Evolutionary conservation across 768 basidiomycete genomes (phyloP), one percentile per base, ranked within the genome.

Genomic region (Daedaleopsis nitida): DNA sequence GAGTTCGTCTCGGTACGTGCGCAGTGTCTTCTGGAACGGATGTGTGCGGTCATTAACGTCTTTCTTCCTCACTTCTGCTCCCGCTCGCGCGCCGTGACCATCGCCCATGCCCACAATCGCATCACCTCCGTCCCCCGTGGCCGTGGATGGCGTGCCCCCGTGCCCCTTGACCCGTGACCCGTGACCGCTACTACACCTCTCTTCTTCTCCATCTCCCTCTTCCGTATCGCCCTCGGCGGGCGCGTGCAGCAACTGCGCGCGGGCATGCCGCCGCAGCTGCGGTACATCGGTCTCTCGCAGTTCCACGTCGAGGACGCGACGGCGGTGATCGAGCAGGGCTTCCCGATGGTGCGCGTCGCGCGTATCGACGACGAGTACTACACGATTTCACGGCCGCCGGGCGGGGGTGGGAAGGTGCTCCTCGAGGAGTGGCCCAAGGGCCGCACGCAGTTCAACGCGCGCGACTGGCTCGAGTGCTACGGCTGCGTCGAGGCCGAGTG

Each of bases 401-500:
- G 27, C 27, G 60, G 57, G 1, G 74, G 75, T 34, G 78, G 73
- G 1, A 50, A 65, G 42, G 58, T 78, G 24, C 80, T 82, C 59
- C 68, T 85, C 35, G 84, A 83, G 54, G 80, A 79, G 58, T 89
- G 86, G 83, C 80, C 86, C 5, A 79, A 78, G 59, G 72, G 81
- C 60, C 75, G 84, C 39, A 80, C 76, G 21, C 72, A 75, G 63
- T 84, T 83, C 64, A 81, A 86, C 61, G 76, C 78, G 4, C 73
- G 71, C 17, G 86, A 88, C 66, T 88, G 86, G 86, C 74, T 89
- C 23, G 86, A 87, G 69, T 86, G 85, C 77, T 70, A 82, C 39
- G 86, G 83, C 0, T 88, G 87, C 64, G 82, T 82, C 62, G 83
- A 86, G 62, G 86, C 86, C 32, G 69, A 70, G 59, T 73, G 72